Evolutionary conservation across 148 eudicot genomes (phyloP).

Genomic region (Selenicereus undatus): DNA sequence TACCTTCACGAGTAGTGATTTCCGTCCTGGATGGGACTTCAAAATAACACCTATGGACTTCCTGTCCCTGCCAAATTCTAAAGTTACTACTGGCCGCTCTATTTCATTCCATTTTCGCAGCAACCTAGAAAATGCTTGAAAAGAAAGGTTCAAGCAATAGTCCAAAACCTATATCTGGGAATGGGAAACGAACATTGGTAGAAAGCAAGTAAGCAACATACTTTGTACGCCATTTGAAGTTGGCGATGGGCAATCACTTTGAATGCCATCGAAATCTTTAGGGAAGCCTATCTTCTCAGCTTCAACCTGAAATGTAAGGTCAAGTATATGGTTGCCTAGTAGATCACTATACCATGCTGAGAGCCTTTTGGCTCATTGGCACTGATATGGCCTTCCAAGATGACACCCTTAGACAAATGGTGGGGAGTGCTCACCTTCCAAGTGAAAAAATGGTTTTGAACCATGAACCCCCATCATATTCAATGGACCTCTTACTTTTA

Average conservation of each 20-base stretch:
- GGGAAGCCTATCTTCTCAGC: conserved; percentile 79
- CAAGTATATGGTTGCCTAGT: not conserved
- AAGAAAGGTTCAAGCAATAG: not conserved
- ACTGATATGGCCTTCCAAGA: no score
- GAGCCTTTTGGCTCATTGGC: no score
- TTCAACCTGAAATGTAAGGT: conserved; percentile 40
- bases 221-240: conserved; percentile 33
- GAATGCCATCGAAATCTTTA: conserved; percentile 30
- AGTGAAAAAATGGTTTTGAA: no score
- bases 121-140: conserved; percentile 34
- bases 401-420: no score
- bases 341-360: not conserved
- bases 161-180: not conserved
- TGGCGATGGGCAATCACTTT: conserved; percentile 3
- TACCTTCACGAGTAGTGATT: conserved; percentile 48
- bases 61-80: conserved; percentile 43
- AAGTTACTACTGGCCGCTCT: conserved; percentile 48
- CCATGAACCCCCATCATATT: no score
- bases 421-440: no score
- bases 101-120: conserved; percentile 45
- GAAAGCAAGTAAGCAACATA: conserved; percentile 25
- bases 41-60: no score
- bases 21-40: no score
- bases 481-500: no score
- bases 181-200: not conserved